phyloP scores from a whole-genome alignment of 2,329 filamentous ascomycete species.

The Exophiala oligosperma region DNA sequence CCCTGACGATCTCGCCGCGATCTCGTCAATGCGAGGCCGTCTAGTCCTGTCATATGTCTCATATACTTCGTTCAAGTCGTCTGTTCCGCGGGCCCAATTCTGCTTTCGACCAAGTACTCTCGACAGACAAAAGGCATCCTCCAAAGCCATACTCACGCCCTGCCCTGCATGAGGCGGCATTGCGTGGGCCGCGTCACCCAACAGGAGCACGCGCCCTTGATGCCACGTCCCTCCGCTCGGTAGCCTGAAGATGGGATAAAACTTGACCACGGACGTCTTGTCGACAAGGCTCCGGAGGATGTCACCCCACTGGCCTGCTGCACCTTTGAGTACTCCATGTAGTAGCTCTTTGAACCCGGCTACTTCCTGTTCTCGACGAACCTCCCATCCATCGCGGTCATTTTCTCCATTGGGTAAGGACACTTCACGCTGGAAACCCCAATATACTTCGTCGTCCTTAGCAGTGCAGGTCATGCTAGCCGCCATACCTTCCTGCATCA shows the following conservation, averaged over 20 bases:
- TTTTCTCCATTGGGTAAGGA: constrained; percentile 30
- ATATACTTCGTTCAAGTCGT: constrained; percentile 26
- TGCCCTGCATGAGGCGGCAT: constrained; percentile 19
- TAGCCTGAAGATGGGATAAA: constrained; percentile 40
- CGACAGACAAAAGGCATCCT: constrained; percentile 17
- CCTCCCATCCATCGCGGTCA: constrained; percentile 36
- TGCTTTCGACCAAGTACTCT: not conserved
- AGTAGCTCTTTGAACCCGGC: constrained; percentile 34
- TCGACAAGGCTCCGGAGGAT: constrained; percentile 22
- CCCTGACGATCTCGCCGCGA: constrained; percentile 28
- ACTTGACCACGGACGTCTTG: constrained; percentile 31
- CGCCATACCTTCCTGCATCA: constrained; percentile 35
- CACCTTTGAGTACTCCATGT: constrained; percentile 26
- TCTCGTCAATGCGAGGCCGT: constrained; percentile 33
- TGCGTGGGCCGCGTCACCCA: constrained; percentile 22
- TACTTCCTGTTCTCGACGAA: constrained; percentile 18
- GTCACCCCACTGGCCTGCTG: constrained; percentile 32
- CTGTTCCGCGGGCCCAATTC: not conserved
- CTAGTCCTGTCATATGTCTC: constrained; percentile 33
- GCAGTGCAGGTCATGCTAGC: constrained; percentile 31
- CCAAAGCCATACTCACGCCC: constrained; percentile 17
- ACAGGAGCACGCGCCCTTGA: constrained; percentile 7
- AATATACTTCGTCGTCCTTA: constrained; percentile 31
- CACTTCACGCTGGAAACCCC: constrained; percentile 36
- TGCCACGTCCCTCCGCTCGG: constrained; percentile 37